These are phyloP conservation scores for Agaricus subrufescens DNA, from an alignment of 768 basidiomycete species.

Conservation along the genomic window DNA sequence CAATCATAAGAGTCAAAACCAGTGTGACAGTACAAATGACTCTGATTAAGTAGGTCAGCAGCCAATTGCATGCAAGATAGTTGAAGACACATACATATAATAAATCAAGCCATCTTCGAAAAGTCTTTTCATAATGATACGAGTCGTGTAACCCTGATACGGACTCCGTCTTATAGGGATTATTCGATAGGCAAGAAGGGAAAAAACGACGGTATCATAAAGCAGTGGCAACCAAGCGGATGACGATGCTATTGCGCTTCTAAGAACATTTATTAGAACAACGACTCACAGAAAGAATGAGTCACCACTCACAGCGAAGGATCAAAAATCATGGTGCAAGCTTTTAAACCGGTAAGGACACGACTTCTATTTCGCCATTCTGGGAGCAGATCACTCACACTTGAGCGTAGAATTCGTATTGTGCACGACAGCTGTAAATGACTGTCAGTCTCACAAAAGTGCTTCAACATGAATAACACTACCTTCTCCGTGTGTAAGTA, in stretches of 20 bases:
- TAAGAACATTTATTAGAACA: constrained; percentile 15
- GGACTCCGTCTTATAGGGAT: constrained; percentile 27
- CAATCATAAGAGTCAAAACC: constrained; percentile 40
- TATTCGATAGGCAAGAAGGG: constrained; percentile 31
- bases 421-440: constrained; percentile 30
- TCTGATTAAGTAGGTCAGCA: constrained; percentile 17
- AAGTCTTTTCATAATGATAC: constrained; percentile 27
- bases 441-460: neutral
- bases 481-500: constrained; percentile 51
- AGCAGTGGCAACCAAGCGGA: constrained; percentile 45
- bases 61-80: neutral
- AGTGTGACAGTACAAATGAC: constrained; percentile 38
- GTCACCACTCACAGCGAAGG: constrained; percentile 25
- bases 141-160: constrained; percentile 22
- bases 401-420: constrained; percentile 29
- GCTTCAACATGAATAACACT: constrained; percentile 11
- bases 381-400: constrained; percentile 16
- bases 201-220: constrained; percentile 40
- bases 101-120: constrained; percentile 42
- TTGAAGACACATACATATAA: constrained; percentile 27
- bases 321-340: constrained; percentile 38
- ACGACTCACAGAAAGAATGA: neutral
- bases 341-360: constrained; percentile 15
- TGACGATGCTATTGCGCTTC: constrained; percentile 35
- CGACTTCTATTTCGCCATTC: neutral